Base-by-base conservation (phyloP, 2,329 filamentous ascomycete genomes). In the Alternaria atra region DNA sequence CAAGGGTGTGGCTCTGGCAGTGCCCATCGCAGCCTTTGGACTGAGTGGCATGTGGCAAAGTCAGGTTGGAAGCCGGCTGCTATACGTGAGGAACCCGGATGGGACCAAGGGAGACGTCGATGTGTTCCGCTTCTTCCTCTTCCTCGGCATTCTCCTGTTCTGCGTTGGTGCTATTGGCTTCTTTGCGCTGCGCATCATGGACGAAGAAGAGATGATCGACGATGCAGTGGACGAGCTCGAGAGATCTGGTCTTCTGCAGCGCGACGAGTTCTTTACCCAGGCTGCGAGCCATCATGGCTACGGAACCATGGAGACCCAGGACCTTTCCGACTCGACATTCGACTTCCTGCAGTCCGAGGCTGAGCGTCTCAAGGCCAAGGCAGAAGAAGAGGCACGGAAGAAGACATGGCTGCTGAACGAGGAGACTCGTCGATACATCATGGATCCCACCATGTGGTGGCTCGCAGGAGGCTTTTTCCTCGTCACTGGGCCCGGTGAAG, bases 21-120 rank as follows among this genome's bases (percentile, higher is more conserved):
- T 92, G 61, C 95, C 95, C 1, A 97, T 98, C 76, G 93, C 95
- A 0, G 90, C 92, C 6, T 97, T 97, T 76, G 95, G 95, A 0
- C 80, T 99, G 58, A 97, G 94, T 74, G 93, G 94, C 48, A 94
- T 99, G 91, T 97, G 95, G 91, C 86, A 95, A 80, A 96, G 93
- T 71, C 94, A 98, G 81, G 82, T 97, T 25, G 94, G 90, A 30
- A 94, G 89, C 69, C 87, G 89, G 52, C 75, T 97, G 54, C 86
- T 98, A 40, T 92, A 88, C 76, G 91, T 94, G 77, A 85, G 75
- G 55, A 83, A 83, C 7, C 83, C 87, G 0, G 87, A 91, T 63
- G 91, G 91, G 12, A 73, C 66, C 23, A 83, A 77, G 44, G 86
- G 87, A 5, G 86, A 89, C 60, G 84, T 90, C 5, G 86, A 90